Percentiles rank a stretch among this genome's conserved stretches.
Evolutionary conservation across 1,139 yeast species (phyloP).

Genomic region (Kodamaea alishanica): DNA sequence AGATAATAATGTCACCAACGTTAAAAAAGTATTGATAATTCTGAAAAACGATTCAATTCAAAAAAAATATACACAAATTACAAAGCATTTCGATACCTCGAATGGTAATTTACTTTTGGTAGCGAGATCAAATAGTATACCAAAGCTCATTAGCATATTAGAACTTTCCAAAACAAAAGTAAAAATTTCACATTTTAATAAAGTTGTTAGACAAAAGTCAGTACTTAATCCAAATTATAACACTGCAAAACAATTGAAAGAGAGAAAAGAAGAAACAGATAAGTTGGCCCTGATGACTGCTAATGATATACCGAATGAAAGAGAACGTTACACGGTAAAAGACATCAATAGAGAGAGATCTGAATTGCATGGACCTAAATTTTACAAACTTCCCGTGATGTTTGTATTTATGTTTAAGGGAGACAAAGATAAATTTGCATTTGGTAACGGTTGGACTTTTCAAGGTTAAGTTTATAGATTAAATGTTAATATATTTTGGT

Average conservation of each 20-base stretch:
- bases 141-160: slow-evolving; percentile 25
- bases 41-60: slow-evolving; percentile 28
- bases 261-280: slow-evolving; percentile 1
- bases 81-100: slow-evolving; percentile 2
- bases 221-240: slow-evolving; percentile 7
- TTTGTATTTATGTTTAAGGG: slow-evolving; percentile 14
- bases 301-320: not conserved
- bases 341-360: slow-evolving; percentile 9
- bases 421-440: slow-evolving; percentile 5
- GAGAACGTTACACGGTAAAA: slow-evolving; percentile 1
- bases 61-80: slow-evolving; percentile 16
- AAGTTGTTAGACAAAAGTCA: slow-evolving; percentile 10
- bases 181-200: slow-evolving; percentile 12
- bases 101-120: slow-evolving; percentile 10
- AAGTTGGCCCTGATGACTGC: not conserved
- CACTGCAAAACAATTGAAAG: not conserved
- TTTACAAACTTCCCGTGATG: slow-evolving; percentile 21
- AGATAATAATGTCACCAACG: slow-evolving; percentile 1
- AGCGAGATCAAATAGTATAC: slow-evolving; percentile 19
- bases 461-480: slow-evolving; percentile 7
- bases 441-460: slow-evolving; percentile 15
- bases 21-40: slow-evolving; percentile 13
- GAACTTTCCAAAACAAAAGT: slow-evolving; percentile 23
- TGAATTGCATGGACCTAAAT: slow-evolving; percentile 16
- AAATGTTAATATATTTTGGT: not conserved